Conservation (phyloP, 306 rosid genomes). For the Sophora flavescens region DNA sequence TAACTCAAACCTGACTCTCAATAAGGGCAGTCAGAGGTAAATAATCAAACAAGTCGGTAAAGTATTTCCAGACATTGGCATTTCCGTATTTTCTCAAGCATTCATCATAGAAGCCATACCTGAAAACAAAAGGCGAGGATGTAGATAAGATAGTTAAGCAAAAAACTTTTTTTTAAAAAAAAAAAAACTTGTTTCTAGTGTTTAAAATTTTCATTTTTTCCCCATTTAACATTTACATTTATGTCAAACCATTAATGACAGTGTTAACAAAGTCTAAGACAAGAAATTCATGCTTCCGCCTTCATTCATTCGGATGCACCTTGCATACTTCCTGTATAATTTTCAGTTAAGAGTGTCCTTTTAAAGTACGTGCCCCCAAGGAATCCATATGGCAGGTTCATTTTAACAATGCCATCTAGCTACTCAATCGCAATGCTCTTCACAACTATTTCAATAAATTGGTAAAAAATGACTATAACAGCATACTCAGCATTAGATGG, state of each 20-base stretch:
- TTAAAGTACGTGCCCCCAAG: neutral
- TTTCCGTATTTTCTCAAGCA: constrained; percentile 99
- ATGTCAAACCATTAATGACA: constrained; percentile 18
- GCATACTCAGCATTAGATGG: neutral
- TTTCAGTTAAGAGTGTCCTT: neutral
- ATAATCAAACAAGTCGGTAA: constrained; percentile 93
- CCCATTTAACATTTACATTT: neutral
- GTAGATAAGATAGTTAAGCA: constrained; percentile 34
- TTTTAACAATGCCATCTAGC: constrained; percentile 11
- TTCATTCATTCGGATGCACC: constrained; percentile 20
- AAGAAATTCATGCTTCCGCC: neutral
- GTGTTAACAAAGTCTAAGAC: neutral
- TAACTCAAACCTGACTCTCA: constrained; percentile 92
- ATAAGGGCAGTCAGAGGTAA: constrained; percentile 96
- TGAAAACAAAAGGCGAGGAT: constrained; percentile 52
- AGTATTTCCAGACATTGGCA: constrained; percentile 96
- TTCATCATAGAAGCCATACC: constrained; percentile 98
- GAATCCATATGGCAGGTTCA: constrained; percentile 22
- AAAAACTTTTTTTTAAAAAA: neutral
- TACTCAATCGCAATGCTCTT: neutral
- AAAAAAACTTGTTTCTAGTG: neutral
- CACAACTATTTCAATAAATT: constrained; percentile 11
- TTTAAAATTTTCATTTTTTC: neutral
- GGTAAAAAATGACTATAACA: neutral
- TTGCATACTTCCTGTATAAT: neutral